phyloP scores from a whole-genome alignment of 768 basidiomycete species.

The Rhodocollybia butyracea region DNA sequence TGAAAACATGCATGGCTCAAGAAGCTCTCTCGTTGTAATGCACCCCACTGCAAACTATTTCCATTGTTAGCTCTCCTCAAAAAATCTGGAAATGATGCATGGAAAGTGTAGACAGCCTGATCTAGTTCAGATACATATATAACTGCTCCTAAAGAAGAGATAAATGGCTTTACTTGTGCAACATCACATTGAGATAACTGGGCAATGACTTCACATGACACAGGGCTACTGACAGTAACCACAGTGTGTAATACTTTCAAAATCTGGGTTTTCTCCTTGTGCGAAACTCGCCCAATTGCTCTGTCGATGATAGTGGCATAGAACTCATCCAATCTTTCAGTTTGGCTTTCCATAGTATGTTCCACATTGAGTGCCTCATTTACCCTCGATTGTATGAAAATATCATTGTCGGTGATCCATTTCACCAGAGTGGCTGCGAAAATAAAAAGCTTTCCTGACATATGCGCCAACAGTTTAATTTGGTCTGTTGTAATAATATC shows the following conservation, averaged over 20 bases:
- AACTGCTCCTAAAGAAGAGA: neutral
- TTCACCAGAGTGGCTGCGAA: neutral
- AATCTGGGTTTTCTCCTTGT: neutral
- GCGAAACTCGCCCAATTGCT: neutral
- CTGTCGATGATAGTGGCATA: neutral
- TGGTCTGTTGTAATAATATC: neutral
- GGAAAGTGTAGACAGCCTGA: neutral
- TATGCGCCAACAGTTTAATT: neutral
- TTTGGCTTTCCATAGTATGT: neutral
- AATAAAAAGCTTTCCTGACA: neutral
- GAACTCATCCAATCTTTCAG: neutral
- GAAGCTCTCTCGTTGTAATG: too few relatives aligned
- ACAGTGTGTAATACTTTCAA: neutral
- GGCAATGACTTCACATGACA: neutral
- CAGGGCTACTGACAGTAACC: neutral
- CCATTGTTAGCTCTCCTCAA: neutral
- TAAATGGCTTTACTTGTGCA: neutral
- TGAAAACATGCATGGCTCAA: conserved; percentile 1
- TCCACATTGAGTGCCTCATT: neutral
- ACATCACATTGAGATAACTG: neutral
- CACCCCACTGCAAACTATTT: neutral
- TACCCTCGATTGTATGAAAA: neutral
- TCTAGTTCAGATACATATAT: neutral
- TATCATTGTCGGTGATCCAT: neutral
- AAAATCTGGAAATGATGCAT: neutral